Evolutionary conservation across 2,329 filamentous ascomycete genomes (phyloP).

Genomic region (Xylariaceae sp.): DNA sequence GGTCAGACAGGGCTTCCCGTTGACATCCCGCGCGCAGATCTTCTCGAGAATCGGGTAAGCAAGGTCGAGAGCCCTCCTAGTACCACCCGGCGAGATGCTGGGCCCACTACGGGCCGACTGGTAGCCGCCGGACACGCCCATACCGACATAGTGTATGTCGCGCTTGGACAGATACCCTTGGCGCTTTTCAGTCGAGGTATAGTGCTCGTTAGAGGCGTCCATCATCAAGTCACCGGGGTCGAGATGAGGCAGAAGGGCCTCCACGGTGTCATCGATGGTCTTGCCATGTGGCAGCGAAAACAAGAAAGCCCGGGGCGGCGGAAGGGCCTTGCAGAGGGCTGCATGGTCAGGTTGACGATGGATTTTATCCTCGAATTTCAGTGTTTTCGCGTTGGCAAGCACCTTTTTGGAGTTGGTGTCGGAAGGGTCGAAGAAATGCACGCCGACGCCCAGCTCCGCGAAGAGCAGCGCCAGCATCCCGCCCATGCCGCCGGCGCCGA

Average conservation of each 20-base stretch:
- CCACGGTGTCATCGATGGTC: constrained; percentile 38
- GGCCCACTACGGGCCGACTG: constrained; percentile 64
- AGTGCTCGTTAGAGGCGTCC: constrained; percentile 68
- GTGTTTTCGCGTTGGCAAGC: constrained; percentile 34
- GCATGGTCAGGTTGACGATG: constrained; percentile 43
- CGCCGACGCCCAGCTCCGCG: constrained; percentile 52
- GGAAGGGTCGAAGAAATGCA: constrained; percentile 43
- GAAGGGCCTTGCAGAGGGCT: constrained; percentile 47
- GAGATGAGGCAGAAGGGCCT: constrained; percentile 44
- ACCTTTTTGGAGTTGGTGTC: constrained; percentile 44
- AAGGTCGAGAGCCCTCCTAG: constrained; percentile 53
- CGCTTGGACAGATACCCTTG: constrained; percentile 55
- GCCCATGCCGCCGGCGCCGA: constrained; percentile 60
- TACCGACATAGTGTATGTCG: constrained; percentile 64
- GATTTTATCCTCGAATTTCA: constrained; percentile 30
- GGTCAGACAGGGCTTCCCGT: constrained; percentile 59
- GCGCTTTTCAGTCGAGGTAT: constrained; percentile 60
- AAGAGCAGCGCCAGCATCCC: constrained; percentile 57
- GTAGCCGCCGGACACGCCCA: constrained; percentile 68
- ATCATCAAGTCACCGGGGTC: constrained; percentile 63
- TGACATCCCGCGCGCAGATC: constrained; percentile 60
- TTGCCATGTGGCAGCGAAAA: constrained; percentile 51
- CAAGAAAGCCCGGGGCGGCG: constrained; percentile 48
- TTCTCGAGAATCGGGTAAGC: constrained; percentile 60
- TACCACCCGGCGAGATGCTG: constrained; percentile 65